Evolutionary conservation across 371 early-diverging fungal genomes (phyloP).

Genomic region (Parasitella parasitica): DNA sequence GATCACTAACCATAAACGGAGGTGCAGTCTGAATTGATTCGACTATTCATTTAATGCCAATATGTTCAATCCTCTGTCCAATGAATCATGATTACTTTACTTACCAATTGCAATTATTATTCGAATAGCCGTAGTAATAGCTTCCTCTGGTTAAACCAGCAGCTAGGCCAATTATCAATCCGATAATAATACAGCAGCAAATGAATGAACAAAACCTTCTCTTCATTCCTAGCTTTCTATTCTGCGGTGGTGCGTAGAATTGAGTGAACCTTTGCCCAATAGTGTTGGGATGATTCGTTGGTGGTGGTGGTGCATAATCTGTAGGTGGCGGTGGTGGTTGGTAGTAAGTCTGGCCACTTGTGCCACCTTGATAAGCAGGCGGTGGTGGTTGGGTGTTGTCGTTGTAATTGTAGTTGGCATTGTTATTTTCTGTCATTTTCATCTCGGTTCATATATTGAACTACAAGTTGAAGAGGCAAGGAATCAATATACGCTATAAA

Average conservation of each 20-base stretch:
- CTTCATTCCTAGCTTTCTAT: conserved; percentile 24
- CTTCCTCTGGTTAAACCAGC: conserved; percentile 28
- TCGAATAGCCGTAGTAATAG: neutral
- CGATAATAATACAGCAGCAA: conserved; percentile 35
- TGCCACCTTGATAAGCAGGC: neutral
- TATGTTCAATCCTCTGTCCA: too few relatives aligned
- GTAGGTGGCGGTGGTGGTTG: conserved; percentile 18
- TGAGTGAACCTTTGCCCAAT: conserved; percentile 17
- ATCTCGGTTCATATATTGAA: neutral
- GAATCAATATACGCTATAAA: neutral
- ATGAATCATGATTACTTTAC: too few relatives aligned
- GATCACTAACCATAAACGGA: conserved; percentile 6
- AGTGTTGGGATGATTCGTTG: neutral
- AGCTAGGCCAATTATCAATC: conserved; percentile 31
- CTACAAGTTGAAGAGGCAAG: neutral
- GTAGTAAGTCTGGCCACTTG: conserved; percentile 25
- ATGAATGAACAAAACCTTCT: conserved; percentile 29
- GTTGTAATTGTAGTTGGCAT: neutral
- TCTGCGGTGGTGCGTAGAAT: conserved; percentile 37
- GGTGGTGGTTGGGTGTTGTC: conserved; percentile 4
- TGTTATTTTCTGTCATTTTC: neutral
- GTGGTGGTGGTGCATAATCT: conserved; percentile 3
- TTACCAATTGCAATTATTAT: conserved; percentile 29
- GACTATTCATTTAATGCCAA: conserved; percentile 9
- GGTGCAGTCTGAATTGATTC: conserved; percentile 17